phyloP scores from a whole-genome alignment of 1,139 yeast species.

The Lodderomyces beijingensis region DNA sequence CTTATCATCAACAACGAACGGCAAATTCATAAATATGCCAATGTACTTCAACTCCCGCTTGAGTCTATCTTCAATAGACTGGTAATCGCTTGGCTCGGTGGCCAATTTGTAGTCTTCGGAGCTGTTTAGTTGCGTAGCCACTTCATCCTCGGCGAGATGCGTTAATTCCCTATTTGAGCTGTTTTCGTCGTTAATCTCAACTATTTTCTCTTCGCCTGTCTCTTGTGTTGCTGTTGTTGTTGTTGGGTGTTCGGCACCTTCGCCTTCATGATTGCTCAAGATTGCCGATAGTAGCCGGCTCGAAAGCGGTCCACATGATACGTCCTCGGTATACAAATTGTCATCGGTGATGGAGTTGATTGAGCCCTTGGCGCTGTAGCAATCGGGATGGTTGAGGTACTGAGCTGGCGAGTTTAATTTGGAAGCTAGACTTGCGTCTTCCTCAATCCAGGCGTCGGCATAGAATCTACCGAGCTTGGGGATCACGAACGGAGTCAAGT shows the following conservation, averaged over 20 bases:
- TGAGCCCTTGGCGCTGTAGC: slow-evolving; percentile 60
- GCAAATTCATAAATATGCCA: slow-evolving; percentile 77
- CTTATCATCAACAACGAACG: slow-evolving; percentile 22
- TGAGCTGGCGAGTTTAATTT: slow-evolving; percentile 35
- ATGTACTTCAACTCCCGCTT: slow-evolving; percentile 85
- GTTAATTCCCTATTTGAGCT: slow-evolving; percentile 1
- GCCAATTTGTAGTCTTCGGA: slow-evolving; percentile 33
- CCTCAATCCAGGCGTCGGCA: slow-evolving; percentile 82
- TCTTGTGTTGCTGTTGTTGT: background rate
- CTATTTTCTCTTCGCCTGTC: background rate
- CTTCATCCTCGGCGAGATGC: slow-evolving; percentile 26
- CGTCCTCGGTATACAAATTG: slow-evolving; percentile 61
- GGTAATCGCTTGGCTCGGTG: slow-evolving; percentile 54
- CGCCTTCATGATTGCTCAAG: slow-evolving; percentile 48
- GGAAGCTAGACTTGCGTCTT: slow-evolving; percentile 51
- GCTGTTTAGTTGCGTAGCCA: slow-evolving; percentile 36
- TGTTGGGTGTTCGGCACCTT: too few species aligned
- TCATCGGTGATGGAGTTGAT: slow-evolving; percentile 60
- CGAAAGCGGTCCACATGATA: slow-evolving; percentile 91
- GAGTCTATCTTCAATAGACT: slow-evolving; percentile 78
- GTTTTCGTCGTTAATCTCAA: background rate
- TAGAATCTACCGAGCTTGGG: slow-evolving; percentile 85
- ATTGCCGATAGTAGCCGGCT: slow-evolving; percentile 82
- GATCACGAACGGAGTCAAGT: slow-evolving; percentile 62
- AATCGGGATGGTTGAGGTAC: slow-evolving; percentile 37